Percentiles rank a stretch among this genome's conserved stretches.
These are phyloP conservation scores for Ceriops tagal DNA, from an alignment of 345 rosid species.

Conservation along the genomic window DNA sequence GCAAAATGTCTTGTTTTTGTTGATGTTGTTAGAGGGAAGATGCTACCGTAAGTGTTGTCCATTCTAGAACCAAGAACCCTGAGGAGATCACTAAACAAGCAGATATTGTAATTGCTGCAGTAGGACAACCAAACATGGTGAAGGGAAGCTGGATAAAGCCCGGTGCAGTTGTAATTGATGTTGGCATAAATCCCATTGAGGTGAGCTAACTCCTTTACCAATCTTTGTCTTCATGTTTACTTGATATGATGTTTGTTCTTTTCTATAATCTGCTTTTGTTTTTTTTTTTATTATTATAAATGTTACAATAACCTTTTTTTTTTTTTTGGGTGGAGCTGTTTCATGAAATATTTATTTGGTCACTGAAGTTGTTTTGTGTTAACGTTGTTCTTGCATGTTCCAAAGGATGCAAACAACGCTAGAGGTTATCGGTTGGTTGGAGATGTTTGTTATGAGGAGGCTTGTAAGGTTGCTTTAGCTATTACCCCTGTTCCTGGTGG, in stretches of 20 bases:
- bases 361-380: too few species aligned
- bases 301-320: too few species aligned
- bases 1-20: background rate
- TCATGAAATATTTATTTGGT: too few species aligned
- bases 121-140: constrained; percentile 80
- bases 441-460: constrained; percentile 81
- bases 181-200: constrained; percentile 86
- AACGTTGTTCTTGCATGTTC: background rate
- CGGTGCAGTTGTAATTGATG: constrained; percentile 81
- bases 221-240: background rate
- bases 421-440: constrained; percentile 69
- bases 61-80: constrained; percentile 74
- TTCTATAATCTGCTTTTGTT: background rate
- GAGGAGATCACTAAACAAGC: constrained; percentile 71
- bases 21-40: constrained; percentile 60
- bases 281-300: too few species aligned
- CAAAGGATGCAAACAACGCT: constrained; percentile 52
- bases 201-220: constrained; percentile 25
- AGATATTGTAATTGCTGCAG: constrained; percentile 74
- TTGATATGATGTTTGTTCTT: background rate
- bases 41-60: constrained; percentile 70
- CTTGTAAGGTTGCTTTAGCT: constrained; percentile 64
- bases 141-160: constrained; percentile 85
- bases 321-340: too few species aligned
- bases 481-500: constrained; percentile 88